Conservation (phyloP, 2,329 filamentous ascomycete species). For the Fusarium nodosum region DNA sequence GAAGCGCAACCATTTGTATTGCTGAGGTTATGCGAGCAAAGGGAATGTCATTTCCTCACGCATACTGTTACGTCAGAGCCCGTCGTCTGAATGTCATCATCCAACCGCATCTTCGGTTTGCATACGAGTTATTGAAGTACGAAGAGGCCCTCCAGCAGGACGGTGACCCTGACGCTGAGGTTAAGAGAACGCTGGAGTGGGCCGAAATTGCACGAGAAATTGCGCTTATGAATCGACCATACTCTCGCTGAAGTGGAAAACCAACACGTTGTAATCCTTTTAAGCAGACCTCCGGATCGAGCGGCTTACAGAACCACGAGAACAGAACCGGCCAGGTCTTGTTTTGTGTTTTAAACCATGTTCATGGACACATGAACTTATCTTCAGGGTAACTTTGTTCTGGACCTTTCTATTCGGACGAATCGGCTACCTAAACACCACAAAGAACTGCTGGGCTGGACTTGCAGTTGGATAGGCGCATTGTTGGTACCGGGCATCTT, state of each 20-base stretch:
- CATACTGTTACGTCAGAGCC: slow-evolving; percentile 96
- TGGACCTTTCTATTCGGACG: neutral
- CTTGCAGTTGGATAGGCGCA: slow-evolving; percentile 27
- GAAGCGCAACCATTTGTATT: slow-evolving; percentile 97
- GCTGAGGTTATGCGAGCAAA: slow-evolving; percentile 95
- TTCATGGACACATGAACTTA: slow-evolving; percentile 7
- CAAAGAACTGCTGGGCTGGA: slow-evolving; percentile 7
- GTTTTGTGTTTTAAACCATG: neutral
- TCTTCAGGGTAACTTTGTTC: neutral
- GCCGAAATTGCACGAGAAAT: slow-evolving; percentile 88
- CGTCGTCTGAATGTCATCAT: slow-evolving; percentile 97
- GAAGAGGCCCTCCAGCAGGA: slow-evolving; percentile 79
- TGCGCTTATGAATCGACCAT: slow-evolving; percentile 95
- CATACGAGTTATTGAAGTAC: slow-evolving; percentile 96
- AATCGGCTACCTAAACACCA: slow-evolving; percentile 1
- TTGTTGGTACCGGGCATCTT: slow-evolving; percentile 14
- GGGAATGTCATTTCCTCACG: slow-evolving; percentile 85
- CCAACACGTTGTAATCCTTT: neutral
- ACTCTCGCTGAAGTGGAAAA: slow-evolving; percentile 70
- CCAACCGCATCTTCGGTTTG: slow-evolving; percentile 94
- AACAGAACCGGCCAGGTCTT: neutral
- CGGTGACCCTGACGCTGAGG: slow-evolving; percentile 58
- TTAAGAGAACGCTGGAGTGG: slow-evolving; percentile 91
- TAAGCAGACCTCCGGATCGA: slow-evolving; percentile 1
- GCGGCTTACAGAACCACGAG: slow-evolving; percentile 6